phyloP scores from a whole-genome alignment of 495 filamentous ascomycete genomes.

The Penicillium turbatum region DNA sequence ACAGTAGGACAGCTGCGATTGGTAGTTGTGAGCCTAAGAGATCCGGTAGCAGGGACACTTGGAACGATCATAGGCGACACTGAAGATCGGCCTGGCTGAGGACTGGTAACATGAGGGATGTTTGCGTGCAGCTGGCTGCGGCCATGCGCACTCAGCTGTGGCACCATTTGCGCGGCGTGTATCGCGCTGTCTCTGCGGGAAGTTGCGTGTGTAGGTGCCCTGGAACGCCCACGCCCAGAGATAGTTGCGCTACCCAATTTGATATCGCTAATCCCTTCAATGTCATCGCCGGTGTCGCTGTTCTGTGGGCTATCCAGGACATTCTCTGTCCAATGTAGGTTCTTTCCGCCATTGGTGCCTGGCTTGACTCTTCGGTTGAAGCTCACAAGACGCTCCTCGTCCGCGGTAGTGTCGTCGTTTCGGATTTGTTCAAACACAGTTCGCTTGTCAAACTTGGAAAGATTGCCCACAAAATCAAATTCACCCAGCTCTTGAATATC shows the following conservation, averaged over 20 bases:
- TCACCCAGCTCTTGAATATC: constrained; percentile 95
- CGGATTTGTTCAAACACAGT: constrained; percentile 83
- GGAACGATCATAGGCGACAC: constrained; percentile 38
- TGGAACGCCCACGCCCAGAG: constrained; percentile 51
- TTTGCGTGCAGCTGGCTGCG: constrained; percentile 33
- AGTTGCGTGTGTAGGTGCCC: constrained; percentile 41
- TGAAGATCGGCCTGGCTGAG: constrained; percentile 35
- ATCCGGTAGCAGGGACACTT: constrained; percentile 27
- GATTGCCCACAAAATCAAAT: constrained; percentile 83
- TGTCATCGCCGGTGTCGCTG: constrained; percentile 65
- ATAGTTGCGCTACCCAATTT: constrained; percentile 52
- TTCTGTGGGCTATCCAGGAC: constrained; percentile 69
- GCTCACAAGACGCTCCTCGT: constrained; percentile 81
- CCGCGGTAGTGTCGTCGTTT: constrained; percentile 80
- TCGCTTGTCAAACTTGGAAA: constrained; percentile 92
- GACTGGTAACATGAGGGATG: constrained; percentile 42
- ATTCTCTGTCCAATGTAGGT: constrained; percentile 86
- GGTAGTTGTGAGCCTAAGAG: constrained; percentile 51
- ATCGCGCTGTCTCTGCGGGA: constrained; percentile 62
- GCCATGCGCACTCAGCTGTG: constrained; percentile 34
- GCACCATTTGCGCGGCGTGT: constrained; percentile 32
- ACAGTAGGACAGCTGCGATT: constrained; percentile 75
- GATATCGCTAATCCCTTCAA: constrained; percentile 52
- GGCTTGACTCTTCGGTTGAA: constrained; percentile 78
- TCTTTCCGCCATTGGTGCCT: constrained; percentile 80